phyloP scores from a whole-genome alignment of 2,329 filamentous ascomycete species.

The Colletotrichum liaoningense region DNA sequence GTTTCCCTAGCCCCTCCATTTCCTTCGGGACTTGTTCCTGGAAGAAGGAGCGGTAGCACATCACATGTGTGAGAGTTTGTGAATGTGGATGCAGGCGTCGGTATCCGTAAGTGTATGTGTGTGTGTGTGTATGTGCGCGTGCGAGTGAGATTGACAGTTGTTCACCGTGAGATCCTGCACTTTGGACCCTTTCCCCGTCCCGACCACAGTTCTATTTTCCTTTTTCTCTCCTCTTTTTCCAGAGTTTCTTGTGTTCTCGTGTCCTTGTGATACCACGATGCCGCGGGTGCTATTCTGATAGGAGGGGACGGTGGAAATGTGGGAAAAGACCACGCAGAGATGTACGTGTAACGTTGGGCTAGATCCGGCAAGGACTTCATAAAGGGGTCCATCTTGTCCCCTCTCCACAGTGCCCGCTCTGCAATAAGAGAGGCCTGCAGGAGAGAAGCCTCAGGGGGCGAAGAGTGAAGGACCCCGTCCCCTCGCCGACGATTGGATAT shows the following conservation, averaged over 20 bases:
- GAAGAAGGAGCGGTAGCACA: conserved; percentile 11
- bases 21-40: conserved; percentile 7
- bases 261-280: background rate
- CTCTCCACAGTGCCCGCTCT: background rate
- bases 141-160: conserved; percentile 14
- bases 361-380: background rate
- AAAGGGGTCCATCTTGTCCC: background rate
- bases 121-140: background rate
- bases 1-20: background rate
- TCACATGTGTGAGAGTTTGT: background rate
- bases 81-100: background rate
- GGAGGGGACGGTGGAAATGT: background rate
- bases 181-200: background rate
- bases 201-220: background rate
- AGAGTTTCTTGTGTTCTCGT: background rate
- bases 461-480: background rate
- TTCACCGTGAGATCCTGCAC: conserved; percentile 32
- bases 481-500: background rate
- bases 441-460: background rate
- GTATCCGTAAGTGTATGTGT: background rate
- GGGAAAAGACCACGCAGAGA: background rate
- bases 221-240: background rate
- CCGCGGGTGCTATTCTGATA: background rate
- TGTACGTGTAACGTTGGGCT: background rate
- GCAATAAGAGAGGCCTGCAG: background rate